These are phyloP conservation scores for Pharnaceum exiguum DNA, from an alignment of 148 eudicot genomes.

Conservation along the genomic window DNA sequence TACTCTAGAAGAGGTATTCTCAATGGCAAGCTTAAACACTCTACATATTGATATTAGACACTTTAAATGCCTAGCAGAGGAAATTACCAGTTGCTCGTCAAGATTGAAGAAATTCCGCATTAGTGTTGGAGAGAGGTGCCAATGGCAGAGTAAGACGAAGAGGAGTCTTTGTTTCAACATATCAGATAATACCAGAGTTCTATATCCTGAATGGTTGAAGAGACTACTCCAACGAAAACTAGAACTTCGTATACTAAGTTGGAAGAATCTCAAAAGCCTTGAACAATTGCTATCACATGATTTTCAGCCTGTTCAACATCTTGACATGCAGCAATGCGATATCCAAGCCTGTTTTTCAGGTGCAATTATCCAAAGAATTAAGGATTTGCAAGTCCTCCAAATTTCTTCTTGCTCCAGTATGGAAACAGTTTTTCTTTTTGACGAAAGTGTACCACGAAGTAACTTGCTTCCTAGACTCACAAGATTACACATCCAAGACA, in stretches of 20 bases:
- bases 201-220: conserved; percentile 9
- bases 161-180: conserved; percentile 18
- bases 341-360: conserved; percentile 11
- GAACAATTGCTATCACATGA: conserved; percentile 11
- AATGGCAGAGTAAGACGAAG: neutral
- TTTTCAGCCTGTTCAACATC: conserved; percentile 16
- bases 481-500: conserved; percentile 15
- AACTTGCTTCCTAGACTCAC: conserved; percentile 11
- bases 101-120: conserved; percentile 22
- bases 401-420: conserved; percentile 12
- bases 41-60: conserved; percentile 21
- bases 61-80: conserved; percentile 4
- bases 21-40: conserved; percentile 17
- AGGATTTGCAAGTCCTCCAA: conserved; percentile 13
- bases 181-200: conserved; percentile 8
- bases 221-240: conserved; percentile 7
- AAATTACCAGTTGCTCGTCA: neutral
- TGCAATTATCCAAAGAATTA: neutral
- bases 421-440: conserved; percentile 12
- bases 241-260: conserved; percentile 11
- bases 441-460: neutral
- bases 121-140: conserved; percentile 17
- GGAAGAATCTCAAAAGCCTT: conserved; percentile 16
- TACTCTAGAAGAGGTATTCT: conserved; percentile 25
- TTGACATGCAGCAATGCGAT: conserved; percentile 16